phyloP scores from a whole-genome alignment of 768 basidiomycete genomes.

The Termitomyces eurrhizus region DNA sequence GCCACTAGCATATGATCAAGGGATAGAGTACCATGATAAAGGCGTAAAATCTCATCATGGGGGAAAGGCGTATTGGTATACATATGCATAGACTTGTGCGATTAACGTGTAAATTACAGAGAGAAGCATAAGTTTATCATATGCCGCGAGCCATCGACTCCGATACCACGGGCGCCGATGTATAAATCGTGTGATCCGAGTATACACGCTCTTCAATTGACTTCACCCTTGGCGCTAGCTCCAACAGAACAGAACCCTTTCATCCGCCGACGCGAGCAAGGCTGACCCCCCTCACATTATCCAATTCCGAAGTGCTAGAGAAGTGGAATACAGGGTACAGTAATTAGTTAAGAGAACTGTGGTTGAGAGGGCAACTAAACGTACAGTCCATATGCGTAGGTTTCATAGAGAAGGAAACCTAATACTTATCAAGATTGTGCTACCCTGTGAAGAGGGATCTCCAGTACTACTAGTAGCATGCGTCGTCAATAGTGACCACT shows the following conservation, averaged over 20 bases:
- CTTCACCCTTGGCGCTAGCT: neutral
- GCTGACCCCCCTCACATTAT: neutral
- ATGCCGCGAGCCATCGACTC: neutral
- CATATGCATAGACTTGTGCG: too few relatives aligned
- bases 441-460: neutral
- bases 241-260: neutral
- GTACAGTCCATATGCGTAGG: neutral
- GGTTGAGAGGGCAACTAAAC: neutral
- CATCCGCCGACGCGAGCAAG: neutral
- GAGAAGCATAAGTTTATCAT: neutral
- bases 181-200: neutral
- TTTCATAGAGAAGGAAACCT: neutral
- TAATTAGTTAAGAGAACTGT: neutral
- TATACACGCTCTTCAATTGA: neutral
- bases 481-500: neutral
- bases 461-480: neutral
- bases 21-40: neutral
- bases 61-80: neutral
- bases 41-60: neutral
- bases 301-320: neutral
- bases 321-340: neutral
- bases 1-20: neutral
- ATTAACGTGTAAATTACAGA: neutral
- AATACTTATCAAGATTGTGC: neutral
- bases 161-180: neutral